Conservation (phyloP, 2,329 filamentous ascomycete species). For the Ascocoryne sarcoides region DNA sequence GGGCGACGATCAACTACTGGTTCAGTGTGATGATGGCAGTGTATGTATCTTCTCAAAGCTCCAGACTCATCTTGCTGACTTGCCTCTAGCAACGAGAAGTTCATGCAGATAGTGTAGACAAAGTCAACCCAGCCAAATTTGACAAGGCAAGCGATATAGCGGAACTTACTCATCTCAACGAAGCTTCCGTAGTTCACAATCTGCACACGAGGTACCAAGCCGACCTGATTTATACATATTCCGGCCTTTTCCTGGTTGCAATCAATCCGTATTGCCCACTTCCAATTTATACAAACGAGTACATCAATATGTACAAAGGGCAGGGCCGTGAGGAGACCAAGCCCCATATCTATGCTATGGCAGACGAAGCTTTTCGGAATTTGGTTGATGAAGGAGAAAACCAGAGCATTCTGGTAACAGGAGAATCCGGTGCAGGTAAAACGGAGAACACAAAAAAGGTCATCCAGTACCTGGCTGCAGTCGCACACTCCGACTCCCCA, state of each 20-base stretch:
- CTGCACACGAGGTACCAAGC: conserved; percentile 90
- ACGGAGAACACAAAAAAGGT: conserved; percentile 99
- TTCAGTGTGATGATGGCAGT: conserved; percentile 89
- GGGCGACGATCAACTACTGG: conserved; percentile 58
- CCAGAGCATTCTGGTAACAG: conserved; percentile 95
- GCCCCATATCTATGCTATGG: conserved; percentile 96
- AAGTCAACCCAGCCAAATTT: conserved; percentile 98
- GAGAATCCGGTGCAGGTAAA: conserved; percentile 95
- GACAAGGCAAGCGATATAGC: conserved; percentile 99
- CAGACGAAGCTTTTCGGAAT: conserved; percentile 92
- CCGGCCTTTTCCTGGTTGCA: conserved; percentile 90
- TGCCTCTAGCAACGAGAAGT: conserved; percentile 71
- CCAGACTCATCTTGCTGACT: conserved; percentile 11
- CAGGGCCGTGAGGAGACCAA: conserved; percentile 86
- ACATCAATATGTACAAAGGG: conserved; percentile 96
- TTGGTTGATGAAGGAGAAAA: conserved; percentile 91
- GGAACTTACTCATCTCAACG: conserved; percentile 93
- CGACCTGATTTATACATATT: conserved; percentile 97
- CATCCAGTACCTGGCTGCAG: conserved; percentile 94
- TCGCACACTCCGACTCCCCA: conserved; percentile 74
- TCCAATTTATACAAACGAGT: conserved; percentile 93
- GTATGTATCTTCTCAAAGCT: conserved; percentile 41
- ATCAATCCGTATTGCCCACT: conserved; percentile 94
- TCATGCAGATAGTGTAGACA: conserved; percentile 81
- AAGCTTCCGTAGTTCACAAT: conserved; percentile 96